Percentiles rank a stretch among this genome's conserved stretches.
Evolutionary conservation across 139 green algal genomes (phyloP).

Genomic region (Coccomyxa sp.): DNA sequence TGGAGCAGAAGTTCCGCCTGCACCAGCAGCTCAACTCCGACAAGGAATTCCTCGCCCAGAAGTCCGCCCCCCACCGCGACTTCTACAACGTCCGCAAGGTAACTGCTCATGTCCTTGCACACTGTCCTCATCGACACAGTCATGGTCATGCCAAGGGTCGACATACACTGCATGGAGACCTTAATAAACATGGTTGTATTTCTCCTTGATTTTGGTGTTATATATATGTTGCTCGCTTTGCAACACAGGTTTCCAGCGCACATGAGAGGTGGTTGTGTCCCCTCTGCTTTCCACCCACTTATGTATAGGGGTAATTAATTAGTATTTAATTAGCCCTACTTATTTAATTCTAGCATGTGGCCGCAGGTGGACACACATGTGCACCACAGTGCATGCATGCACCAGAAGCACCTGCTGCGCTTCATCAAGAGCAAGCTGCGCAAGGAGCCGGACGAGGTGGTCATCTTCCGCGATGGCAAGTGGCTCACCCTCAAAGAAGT

Average conservation of each 20-base stretch:
- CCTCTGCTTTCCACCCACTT: background rate
- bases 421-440: slow-evolving; percentile 99
- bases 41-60: slow-evolving; percentile 97
- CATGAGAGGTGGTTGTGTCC: no score
- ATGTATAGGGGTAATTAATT: no score
- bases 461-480: slow-evolving; percentile 87
- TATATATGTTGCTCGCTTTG: no score
- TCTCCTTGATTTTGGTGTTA: no score
- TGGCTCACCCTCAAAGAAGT: slow-evolving; percentile 90
- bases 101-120: no score
- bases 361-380: slow-evolving; percentile 94
- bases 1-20: slow-evolving; percentile 98
- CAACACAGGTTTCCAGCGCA: background rate
- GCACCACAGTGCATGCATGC: slow-evolving; percentile 98
- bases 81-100: slow-evolving; percentile 99
- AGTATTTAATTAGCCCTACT: no score
- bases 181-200: no score
- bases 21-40: slow-evolving; percentile 98
- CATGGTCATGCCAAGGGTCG: background rate
- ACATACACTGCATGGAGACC: no score
- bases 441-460: slow-evolving; percentile 93
- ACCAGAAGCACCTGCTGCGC: slow-evolving; percentile 99
- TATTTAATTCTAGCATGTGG: background rate
- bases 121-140: no score
- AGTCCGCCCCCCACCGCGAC: slow-evolving; percentile 94